These are phyloP conservation scores for Didymella keratinophila DNA, from an alignment of 2,329 filamentous ascomycete genomes.

Conservation along the genomic window DNA sequence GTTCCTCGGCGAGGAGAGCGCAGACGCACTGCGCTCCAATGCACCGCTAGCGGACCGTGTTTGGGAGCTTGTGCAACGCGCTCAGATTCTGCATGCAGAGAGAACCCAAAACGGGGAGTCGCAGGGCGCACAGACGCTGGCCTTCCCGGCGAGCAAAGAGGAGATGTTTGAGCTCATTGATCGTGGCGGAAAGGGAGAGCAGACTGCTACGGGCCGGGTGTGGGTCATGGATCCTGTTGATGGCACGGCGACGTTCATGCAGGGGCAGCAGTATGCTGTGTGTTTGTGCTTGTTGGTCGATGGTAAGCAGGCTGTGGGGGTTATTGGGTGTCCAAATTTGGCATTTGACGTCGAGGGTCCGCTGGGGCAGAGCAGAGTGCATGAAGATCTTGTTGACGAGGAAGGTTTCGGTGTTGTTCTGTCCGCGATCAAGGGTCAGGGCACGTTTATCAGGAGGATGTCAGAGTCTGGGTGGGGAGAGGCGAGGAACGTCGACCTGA, in stretches of 20 bases:
- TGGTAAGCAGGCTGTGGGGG: conserved; percentile 65
- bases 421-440: conserved; percentile 58
- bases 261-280: conserved; percentile 69
- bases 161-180: conserved; percentile 71
- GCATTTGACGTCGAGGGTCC: conserved; percentile 46
- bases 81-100: conserved; percentile 41
- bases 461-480: conserved; percentile 44
- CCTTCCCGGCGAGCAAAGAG: conserved; percentile 56
- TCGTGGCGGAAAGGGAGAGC: conserved; percentile 62
- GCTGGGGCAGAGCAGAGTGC: conserved; percentile 31
- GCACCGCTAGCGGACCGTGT: conserved; percentile 60
- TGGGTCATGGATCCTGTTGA: conserved; percentile 73
- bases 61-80: conserved; percentile 61
- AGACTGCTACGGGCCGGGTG: conserved; percentile 56
- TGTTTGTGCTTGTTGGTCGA: conserved; percentile 66
- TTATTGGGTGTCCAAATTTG: conserved; percentile 70
- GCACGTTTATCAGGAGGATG: conserved; percentile 53
- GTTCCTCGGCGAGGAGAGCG: conserved; percentile 70
- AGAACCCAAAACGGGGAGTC: conserved; percentile 30
- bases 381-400: conserved; percentile 53
- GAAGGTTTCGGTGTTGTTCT: conserved; percentile 55
- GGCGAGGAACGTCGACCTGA: conserved; percentile 41
- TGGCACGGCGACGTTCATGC: conserved; percentile 68
- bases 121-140: conserved; percentile 29
- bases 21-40: conserved; percentile 61